phyloP scores from a whole-genome alignment of 306 rosid species.

The Macrotyloma uniflorum region DNA sequence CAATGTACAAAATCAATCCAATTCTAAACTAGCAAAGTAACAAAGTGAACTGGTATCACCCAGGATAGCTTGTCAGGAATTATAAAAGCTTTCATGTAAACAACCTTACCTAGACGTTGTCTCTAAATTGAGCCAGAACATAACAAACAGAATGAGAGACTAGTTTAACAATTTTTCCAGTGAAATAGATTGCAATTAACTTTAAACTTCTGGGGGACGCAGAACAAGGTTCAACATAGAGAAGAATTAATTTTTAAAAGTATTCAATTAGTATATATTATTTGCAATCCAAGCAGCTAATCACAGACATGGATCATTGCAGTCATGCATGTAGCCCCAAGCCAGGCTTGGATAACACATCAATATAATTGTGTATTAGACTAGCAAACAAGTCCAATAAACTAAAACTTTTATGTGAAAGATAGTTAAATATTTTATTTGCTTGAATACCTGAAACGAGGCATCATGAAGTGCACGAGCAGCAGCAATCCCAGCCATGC shows the following conservation, averaged over 20 bases:
- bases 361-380: background rate
- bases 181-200: background rate
- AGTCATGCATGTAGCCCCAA: background rate
- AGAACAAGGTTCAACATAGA: background rate
- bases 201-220: background rate
- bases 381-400: slow-evolving; percentile 1
- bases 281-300: background rate
- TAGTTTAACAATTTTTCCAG: background rate
- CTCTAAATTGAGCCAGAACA: slow-evolving; percentile 17
- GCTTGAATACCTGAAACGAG: slow-evolving; percentile 72
- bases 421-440: background rate
- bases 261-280: slow-evolving; percentile 13
- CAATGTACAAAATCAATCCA: slow-evolving; percentile 1
- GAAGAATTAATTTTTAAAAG: background rate
- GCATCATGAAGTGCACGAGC: slow-evolving; percentile 95
- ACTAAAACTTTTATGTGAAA: background rate
- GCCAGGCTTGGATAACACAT: background rate
- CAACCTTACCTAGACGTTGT: background rate
- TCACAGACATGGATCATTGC: background rate
- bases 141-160: background rate
- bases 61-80: background rate
- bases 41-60: background rate
- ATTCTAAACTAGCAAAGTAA: slow-evolving; percentile 23
- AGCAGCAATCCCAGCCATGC: slow-evolving; percentile 94
- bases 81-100: slow-evolving; percentile 12